Evolutionary conservation across 768 basidiomycete species (phyloP), one percentile per base, ranked within the genome.

Genomic region (Grammothele lineata): DNA sequence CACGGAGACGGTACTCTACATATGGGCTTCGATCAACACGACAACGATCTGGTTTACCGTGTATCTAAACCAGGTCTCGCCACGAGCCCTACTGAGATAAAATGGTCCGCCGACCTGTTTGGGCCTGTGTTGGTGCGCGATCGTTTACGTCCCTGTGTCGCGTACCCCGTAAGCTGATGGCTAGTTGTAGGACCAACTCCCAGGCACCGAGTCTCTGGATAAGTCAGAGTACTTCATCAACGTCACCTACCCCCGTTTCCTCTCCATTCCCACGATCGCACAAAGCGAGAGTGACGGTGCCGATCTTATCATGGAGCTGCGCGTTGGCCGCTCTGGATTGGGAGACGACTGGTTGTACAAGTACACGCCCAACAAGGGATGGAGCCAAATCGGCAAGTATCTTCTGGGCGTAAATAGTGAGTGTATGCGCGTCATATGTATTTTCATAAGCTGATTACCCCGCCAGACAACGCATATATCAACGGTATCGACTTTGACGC

Each of bases 291-390:
- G 24, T n/a, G 33, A 12, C 11, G 51, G 43, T 7, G 50, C 66
- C 10, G 65, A 68, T 30, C 53, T 68, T 7, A 45, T 70, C 5
- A 46, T 70, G 8, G 67, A 70, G 45, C 40, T 68, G 35, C 59
- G 67, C 15, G 65, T 68, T 6, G 67, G 64, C 3, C 57, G 66
- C 15, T 66, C 66, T 9, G 66, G 69, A 0, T 55, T 68, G 2
- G 67, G 68, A 4, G 68, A 68, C 43, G 68, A 69, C 40, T 69
- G 67, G 68, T 27, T 70, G 18, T 70, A 68, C 55, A 48, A 53
- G 23, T 68, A 70, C 37, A 58, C 52, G 17, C 63, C 67, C 1
- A 49, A 53, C 18, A 48, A 52, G 12, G 62, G 60, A 1, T 67
- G 66, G 65, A 18, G 40, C 4, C 55, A 60, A 35, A 57, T 68